These are phyloP conservation scores for Termitomyces sp. DNA, from an alignment of 768 basidiomycete genomes.

Conservation along the genomic window DNA sequence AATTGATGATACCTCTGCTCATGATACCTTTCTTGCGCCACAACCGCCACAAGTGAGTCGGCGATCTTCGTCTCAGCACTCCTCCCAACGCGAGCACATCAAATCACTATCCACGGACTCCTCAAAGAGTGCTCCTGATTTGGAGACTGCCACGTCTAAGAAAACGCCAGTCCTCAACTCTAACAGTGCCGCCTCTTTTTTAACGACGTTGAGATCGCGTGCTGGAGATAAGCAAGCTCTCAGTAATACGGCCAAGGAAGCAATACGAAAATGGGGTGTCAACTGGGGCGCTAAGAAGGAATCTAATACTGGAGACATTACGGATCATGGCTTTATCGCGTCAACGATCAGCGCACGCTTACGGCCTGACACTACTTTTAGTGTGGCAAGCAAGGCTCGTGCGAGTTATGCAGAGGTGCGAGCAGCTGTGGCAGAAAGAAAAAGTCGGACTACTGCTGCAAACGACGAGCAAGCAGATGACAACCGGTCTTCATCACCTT, in stretches of 20 bases:
- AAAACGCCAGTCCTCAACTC: constrained; percentile 30
- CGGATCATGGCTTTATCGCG: constrained; percentile 36
- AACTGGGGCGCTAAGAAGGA: constrained; percentile 75
- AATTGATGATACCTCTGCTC: constrained; percentile 9
- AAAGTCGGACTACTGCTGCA: constrained; percentile 26
- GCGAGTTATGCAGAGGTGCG: constrained; percentile 71
- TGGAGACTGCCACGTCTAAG: constrained; percentile 28
- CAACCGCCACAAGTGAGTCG: constrained; percentile 19
- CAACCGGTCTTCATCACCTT: constrained; percentile 17
- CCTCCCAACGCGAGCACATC: constrained; percentile 32
- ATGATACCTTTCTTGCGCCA: constrained; percentile 10
- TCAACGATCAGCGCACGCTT: constrained; percentile 29
- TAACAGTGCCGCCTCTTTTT: constrained; percentile 57
- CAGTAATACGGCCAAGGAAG: constrained; percentile 80
- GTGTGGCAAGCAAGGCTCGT: constrained; percentile 34
- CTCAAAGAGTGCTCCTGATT: constrained; percentile 14
- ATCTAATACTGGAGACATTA: constrained; percentile 32
- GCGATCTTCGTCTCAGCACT: constrained; percentile 43
- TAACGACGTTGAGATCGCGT: constrained; percentile 74
- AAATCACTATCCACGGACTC: constrained; percentile 20
- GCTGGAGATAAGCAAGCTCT: constrained; percentile 82
- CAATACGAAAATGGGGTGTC: constrained; percentile 89
- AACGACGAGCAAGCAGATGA: constrained; percentile 25
- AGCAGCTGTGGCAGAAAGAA: constrained; percentile 69
- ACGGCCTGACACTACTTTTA: constrained; percentile 25